Evolutionary conservation across 331 rosid genomes (phyloP).

Genomic region (Saraca asoca): DNA sequence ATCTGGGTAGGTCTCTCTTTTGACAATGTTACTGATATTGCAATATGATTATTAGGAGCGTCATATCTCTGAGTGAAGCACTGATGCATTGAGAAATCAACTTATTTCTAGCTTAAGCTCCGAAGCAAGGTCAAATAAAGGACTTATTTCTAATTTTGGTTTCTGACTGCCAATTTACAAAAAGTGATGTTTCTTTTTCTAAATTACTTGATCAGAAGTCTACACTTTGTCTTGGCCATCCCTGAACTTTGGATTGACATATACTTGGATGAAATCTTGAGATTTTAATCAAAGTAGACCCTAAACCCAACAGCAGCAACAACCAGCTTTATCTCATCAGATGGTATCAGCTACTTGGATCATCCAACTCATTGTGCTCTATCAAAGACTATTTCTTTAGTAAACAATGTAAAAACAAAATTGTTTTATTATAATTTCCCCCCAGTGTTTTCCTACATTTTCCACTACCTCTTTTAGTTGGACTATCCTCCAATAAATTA

Average conservation of each 20-base stretch:
- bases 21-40: not conserved
- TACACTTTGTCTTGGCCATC: not conserved
- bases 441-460: too few species aligned
- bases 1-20: conserved; percentile 63
- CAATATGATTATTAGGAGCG: conserved; percentile 5
- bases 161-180: not conserved
- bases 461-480: too few species aligned
- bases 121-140: not conserved
- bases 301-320: too few species aligned
- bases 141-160: not conserved
- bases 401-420: too few species aligned
- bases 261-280: not conserved
- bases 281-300: not conserved
- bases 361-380: too few species aligned
- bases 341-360: too few species aligned
- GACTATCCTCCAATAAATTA: too few species aligned
- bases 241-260: not conserved
- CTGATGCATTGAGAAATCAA: too few species aligned
- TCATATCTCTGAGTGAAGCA: not conserved
- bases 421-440: too few species aligned
- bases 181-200: not conserved
- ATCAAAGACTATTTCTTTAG: too few species aligned
- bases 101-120: not conserved
- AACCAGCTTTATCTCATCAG: too few species aligned
- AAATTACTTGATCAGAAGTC: not conserved